Evolutionary conservation across 345 rosid genomes (phyloP), one percentile per base, ranked within the genome.

Genomic region (Chamaenerion angustifolium): DNA sequence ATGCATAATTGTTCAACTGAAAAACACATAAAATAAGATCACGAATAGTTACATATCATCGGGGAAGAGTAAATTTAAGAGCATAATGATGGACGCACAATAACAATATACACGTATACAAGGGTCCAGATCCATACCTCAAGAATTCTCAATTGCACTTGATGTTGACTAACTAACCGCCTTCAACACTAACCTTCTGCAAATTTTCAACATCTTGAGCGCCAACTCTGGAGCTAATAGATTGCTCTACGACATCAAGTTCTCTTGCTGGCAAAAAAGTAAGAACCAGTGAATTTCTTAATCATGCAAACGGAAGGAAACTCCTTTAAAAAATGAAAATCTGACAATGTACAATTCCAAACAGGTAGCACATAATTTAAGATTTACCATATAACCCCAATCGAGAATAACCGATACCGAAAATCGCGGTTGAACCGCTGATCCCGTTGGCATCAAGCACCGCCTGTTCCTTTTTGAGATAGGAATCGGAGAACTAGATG

Each of bases 1-100:
- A 66, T 10, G 94, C 81, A 45, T 85, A 85, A 72, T 90, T 86
- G 67, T 75, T 78, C 64, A 81, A 69, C 95, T 85, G 54, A 27
- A 63, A n/a, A 4, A 46, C 43, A 46, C 25, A 43, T 11, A 46
- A 19, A 25, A 41, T 4, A 23, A 44, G 6, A 50, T 50, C 10
- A 27, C 0, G 43, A 50, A 14, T 31, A 31, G 37, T 31, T 31
- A 40, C 54, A 10, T 6, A 12, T 31, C 42, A 25, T 21, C 25
- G 2, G n/a, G n/a, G n/a, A n/a, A n/a, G n/a, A n/a, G n/a, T n/a
- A n/a, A n/a, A n/a, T n/a, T n/a, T n/a, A n/a, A n/a, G n/a, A n/a
- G n/a, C n/a, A 16, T 45, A 16, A 12, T 25, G 45, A 56, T 13
- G 4, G 14, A 10, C 27, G 1, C 12, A 16, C 25, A 21, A n/a